Evolutionary conservation across 768 basidiomycete species (phyloP).

Genomic region (Ramaria sp.): DNA sequence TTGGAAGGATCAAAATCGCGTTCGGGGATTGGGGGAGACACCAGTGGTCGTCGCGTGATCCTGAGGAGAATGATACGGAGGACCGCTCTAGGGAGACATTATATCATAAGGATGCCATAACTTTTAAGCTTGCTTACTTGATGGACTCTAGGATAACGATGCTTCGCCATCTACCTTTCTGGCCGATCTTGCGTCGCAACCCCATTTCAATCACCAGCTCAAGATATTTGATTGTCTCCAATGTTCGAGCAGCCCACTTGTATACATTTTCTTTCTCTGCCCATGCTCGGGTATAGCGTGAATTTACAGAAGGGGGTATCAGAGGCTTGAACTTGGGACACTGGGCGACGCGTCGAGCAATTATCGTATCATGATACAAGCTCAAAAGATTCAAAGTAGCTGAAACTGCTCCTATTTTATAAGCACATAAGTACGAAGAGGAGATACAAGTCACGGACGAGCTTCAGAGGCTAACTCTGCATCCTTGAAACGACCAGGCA

Average conservation of each 20-base stretch:
- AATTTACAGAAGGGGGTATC: constrained; percentile 66
- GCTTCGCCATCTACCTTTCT: constrained; percentile 59
- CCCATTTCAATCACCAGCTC: constrained; percentile 89
- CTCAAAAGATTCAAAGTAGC: constrained; percentile 79
- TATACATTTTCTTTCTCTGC: constrained; percentile 56
- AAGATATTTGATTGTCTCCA: constrained; percentile 70
- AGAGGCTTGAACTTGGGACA: constrained; percentile 66
- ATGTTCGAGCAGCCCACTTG: constrained; percentile 63
- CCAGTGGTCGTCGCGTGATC: constrained; percentile 64
- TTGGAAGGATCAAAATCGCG: constrained; percentile 76
- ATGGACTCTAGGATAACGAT: constrained; percentile 68
- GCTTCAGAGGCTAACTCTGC: constrained; percentile 93
- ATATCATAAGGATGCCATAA: constrained; percentile 1
- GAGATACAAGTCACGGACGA: constrained; percentile 43
- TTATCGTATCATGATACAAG: constrained; percentile 92
- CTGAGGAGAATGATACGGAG: constrained; percentile 66
- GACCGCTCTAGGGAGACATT: constrained; percentile 39
- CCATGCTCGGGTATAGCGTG: constrained; percentile 88
- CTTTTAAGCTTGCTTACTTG: constrained; percentile 48
- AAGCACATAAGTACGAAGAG: constrained; percentile 6
- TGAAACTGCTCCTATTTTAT: constrained; percentile 45
- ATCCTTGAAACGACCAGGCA: constrained; percentile 95
- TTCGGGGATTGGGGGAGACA: constrained; percentile 74
- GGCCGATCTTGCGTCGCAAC: constrained; percentile 57
- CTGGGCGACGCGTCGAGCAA: constrained; percentile 50